Evolutionary conservation across 2,329 filamentous ascomycete genomes (phyloP).

Genomic region (Dactylellina cionopaga): DNA sequence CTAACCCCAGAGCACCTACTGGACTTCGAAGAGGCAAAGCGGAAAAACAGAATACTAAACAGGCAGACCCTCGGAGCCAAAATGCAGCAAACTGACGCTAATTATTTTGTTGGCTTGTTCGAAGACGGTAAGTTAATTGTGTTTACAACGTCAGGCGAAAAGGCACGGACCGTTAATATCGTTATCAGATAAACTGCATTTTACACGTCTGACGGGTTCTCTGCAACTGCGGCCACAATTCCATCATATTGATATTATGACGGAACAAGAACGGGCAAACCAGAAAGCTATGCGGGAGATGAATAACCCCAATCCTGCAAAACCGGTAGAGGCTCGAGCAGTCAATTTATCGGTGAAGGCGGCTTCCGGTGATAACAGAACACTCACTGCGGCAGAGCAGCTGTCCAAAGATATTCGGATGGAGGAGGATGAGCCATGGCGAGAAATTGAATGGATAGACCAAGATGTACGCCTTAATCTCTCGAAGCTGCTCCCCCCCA

Average conservation of each 20-base stretch:
- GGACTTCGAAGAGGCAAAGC: conserved; percentile 74
- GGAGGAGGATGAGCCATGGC: conserved; percentile 86
- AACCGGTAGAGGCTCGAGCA: conserved; percentile 71
- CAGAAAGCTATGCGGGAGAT: conserved; percentile 64
- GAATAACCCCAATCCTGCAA: conserved; percentile 60
- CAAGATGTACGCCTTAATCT: conserved; percentile 68
- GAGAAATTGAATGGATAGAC: conserved; percentile 79
- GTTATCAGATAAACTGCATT: conserved; percentile 78
- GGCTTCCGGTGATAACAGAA: conserved; percentile 65
- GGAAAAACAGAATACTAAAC: conserved; percentile 76
- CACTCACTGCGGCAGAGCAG: conserved; percentile 66
- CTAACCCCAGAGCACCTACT: conserved; percentile 56
- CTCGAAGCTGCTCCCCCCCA: too few relatives aligned
- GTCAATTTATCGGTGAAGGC: conserved; percentile 90
- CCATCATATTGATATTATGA: conserved; percentile 86
- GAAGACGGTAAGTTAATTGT: conserved; percentile 73
- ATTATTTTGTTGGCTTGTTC: conserved; percentile 95
- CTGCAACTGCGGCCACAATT: conserved; percentile 91
- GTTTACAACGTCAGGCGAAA: neutral
- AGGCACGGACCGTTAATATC: conserved; percentile 33
- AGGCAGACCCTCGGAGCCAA: conserved; percentile 88
- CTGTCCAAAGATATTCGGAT: conserved; percentile 76
- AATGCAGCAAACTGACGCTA: conserved; percentile 74
- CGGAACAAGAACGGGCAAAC: conserved; percentile 72
- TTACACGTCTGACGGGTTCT: conserved; percentile 82